Evolutionary conservation across 495 filamentous ascomycete species (phyloP), one percentile per base, ranked within the genome.

Genomic region (Penicillium parvum): DNA sequence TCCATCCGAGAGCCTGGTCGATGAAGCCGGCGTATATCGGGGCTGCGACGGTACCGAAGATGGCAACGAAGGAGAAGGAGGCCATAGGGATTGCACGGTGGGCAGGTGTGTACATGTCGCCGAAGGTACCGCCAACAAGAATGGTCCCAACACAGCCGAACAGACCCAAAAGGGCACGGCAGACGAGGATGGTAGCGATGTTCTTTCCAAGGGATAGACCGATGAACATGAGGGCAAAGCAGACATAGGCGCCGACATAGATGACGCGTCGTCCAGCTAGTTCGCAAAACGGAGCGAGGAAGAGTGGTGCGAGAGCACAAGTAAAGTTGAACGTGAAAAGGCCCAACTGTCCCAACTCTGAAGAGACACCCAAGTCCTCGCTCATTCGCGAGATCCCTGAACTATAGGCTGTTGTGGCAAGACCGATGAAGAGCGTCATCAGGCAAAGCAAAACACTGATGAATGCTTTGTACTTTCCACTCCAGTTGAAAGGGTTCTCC

Each of bases 1-100:
- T 69, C 86, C 86, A 91, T 47, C 84, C 84, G 1, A 72, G 64
- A 8, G 75, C 73, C 44, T 85, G 77, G 22, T 77, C 73, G 16
- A 90, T 66, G 63, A 82, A 88, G 28, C 86, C 86, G 52, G 86
- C 85, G 30, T 86, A 72, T 12, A 90, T 76, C 5, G 85, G 85
- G 61, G 78, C 71, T 29, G 67, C 73, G n/a, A 84, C 85, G 35
- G 85, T 84, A 17, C 84, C 85, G 23, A 86, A 72, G 48, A 88
- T 85, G 10, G 85, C 85, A 18, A 84, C 79, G 28, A 83, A 84
- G 14, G 74, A 76, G 63, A 88, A 90, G 18, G 77, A 80, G 3
- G 85, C 84, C 83, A 90, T 87, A n/a, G 85, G 83, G 21, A 87
- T 77, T 52, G 85, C 85, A 34, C 85, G 73, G 54, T 90, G 81